These are phyloP conservation scores for Candida gigantensis DNA, from an alignment of 1,139 yeast genomes.

Conservation along the genomic window DNA sequence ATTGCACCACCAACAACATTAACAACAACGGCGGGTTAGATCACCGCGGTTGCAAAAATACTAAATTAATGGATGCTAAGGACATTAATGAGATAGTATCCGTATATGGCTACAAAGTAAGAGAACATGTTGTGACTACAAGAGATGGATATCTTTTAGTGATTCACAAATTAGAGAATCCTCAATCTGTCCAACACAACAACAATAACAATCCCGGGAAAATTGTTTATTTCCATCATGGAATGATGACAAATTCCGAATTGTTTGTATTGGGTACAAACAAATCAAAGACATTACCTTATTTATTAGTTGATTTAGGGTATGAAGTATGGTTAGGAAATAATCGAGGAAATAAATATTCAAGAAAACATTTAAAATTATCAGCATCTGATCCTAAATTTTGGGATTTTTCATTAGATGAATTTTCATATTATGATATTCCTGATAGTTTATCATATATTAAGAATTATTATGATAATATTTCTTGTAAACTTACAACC, in stretches of 20 bases:
- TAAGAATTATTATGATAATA: slow-evolving; percentile 14
- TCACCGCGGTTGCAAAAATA: slow-evolving; percentile 4
- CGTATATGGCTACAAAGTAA: slow-evolving; percentile 60
- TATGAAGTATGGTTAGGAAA: slow-evolving; percentile 42
- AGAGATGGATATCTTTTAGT: slow-evolving; percentile 44
- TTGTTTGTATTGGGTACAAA: slow-evolving; percentile 41
- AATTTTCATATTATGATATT: slow-evolving; percentile 79
- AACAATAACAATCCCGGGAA: slow-evolving; percentile 9
- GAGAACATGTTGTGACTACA: slow-evolving; percentile 70
- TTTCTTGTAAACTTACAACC: neutral
- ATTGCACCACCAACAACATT: no score
- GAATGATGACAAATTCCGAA: slow-evolving; percentile 48
- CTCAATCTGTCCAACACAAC: neutral
- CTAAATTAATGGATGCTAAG: slow-evolving; percentile 27
- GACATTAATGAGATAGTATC: slow-evolving; percentile 68
- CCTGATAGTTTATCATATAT: slow-evolving; percentile 75
- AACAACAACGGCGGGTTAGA: no score
- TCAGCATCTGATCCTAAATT: slow-evolving; percentile 51
- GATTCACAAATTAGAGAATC: slow-evolving; percentile 34
- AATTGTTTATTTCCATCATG: slow-evolving; percentile 50
- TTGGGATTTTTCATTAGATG: slow-evolving; percentile 88
- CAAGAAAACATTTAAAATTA: slow-evolving; percentile 37
- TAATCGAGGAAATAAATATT: slow-evolving; percentile 39
- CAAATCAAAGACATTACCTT: slow-evolving; percentile 33
- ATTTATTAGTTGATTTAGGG: slow-evolving; percentile 30